Base-by-base conservation (phyloP, 176 grass and related monocot genomes). In the Musa schizocarpa region DNA sequence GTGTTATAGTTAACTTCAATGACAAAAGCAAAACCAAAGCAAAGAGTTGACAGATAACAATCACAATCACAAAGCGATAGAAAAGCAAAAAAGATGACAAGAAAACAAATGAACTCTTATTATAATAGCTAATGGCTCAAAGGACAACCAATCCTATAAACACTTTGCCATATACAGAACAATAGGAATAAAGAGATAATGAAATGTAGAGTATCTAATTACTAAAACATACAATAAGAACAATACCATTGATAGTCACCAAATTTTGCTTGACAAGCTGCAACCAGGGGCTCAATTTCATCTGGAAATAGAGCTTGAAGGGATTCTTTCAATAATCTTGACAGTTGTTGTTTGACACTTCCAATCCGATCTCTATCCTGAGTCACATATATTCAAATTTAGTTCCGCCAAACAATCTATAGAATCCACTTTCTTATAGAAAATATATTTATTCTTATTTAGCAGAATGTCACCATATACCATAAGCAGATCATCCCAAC, bases 231-330 rank as follows among this genome's bases (percentile, higher is more conserved):
- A 43, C 11, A 70, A 48, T 8, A 34, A 85, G 74, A 27, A 54
- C 65, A 76, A 7, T 89, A 99, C 96, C 96, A 99, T 78, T 99
- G 96, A 74, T 99, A 99, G 76, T 99, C 96, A 13, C 88, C 95
- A 72, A 94, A 99, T 67, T 86, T 94, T 54, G 49, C 83, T 50
- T 86, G 82, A 23, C 87, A 94, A 79, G 87, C 80, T 82, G 87
- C 91, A 87, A 99, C 88, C 82, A 94, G 72, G 0, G 91, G 82
- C 55, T 95, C 88, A 67, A 88, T 79, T 72, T 89, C 77, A 50
- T 89, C 82, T 50, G 86, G 88, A 62, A 99, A 84, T 29, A 86
- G 85, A 0, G 73, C 52, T 20, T 59, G 73, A 72, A 99, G 88
- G 23, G 96, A 95, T 19, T 63, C 73, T 22, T 74, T 75, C 16